Conservation (phyloP, 2,329 filamentous ascomycete species). For the Colletotrichum zoysiae region DNA sequence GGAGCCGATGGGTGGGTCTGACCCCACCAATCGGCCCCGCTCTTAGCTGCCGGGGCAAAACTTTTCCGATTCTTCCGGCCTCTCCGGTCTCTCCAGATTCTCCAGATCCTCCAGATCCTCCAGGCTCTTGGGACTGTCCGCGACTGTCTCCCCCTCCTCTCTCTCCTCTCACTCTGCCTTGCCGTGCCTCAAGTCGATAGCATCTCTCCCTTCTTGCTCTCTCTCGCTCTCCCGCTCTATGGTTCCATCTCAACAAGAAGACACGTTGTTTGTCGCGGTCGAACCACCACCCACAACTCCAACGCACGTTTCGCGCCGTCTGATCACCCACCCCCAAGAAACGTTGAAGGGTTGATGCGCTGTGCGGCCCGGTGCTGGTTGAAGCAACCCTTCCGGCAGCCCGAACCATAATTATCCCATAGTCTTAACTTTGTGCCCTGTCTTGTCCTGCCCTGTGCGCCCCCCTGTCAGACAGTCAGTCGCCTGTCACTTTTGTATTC, state of each 20-base stretch:
- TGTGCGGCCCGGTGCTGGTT: neutral
- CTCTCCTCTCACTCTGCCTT: neutral
- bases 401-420: neutral
- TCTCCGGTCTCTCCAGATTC: neutral
- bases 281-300: neutral
- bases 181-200: neutral
- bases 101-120: too few relatives aligned
- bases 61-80: neutral
- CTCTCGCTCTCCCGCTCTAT: neutral
- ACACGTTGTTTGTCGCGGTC: constrained; percentile 11
- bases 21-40: constrained; percentile 6
- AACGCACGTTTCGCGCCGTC: constrained; percentile 15
- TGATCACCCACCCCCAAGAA: neutral
- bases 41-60: neutral
- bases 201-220: neutral
- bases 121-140: too few relatives aligned
- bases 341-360: neutral
- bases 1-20: neutral
- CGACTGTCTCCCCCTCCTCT: neutral
- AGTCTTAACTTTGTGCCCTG: constrained; percentile 1
- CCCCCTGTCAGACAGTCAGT: constrained; percentile 1
- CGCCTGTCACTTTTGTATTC: neutral
- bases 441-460: neutral
- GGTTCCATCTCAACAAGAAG: too few relatives aligned
- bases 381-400: constrained; percentile 9